phyloP scores from a whole-genome alignment of 176 grass and related monocot genomes.

The Musa troglodytarum region DNA sequence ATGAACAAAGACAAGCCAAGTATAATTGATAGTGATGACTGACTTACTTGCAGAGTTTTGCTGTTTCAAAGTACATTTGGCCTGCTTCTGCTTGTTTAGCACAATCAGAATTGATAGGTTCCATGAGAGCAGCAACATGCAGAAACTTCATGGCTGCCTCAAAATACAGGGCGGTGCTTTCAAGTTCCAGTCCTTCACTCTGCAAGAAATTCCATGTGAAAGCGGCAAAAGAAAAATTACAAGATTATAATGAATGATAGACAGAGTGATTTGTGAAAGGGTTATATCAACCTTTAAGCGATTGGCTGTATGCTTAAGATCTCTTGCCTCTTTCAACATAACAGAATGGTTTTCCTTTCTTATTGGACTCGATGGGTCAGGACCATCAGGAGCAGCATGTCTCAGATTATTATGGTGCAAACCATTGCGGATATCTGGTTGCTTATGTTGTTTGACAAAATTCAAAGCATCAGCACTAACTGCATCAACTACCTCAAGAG shows the following conservation, averaged over 20 bases:
- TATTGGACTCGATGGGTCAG: constrained; percentile 38
- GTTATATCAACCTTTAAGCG: constrained; percentile 62
- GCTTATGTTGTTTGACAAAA: constrained; percentile 34
- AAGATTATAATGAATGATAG: not conserved
- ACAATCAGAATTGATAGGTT: constrained; percentile 49
- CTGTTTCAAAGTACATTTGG: constrained; percentile 75
- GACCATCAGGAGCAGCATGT: constrained; percentile 31
- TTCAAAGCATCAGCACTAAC: constrained; percentile 41
- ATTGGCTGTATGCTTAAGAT: constrained; percentile 76
- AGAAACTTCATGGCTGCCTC: constrained; percentile 89
- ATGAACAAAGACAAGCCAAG: not conserved
- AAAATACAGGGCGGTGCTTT: constrained; percentile 70
- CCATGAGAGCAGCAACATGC: constrained; percentile 64
- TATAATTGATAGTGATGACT: not conserved
- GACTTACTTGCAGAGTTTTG: constrained; percentile 80
- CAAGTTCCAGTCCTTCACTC: constrained; percentile 57
- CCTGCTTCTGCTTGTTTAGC: constrained; percentile 57
- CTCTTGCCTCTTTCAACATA: constrained; percentile 75
- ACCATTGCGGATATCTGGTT: constrained; percentile 44
- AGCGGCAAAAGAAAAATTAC: not conserved
- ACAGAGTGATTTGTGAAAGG: constrained; percentile 32
- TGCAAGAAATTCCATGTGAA: constrained; percentile 26
- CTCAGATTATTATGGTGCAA: constrained; percentile 35
- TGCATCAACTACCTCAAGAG: constrained; percentile 12
- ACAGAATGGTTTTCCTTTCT: constrained; percentile 58